phyloP scores from a whole-genome alignment of 2,329 filamentous ascomycete genomes.

The Pseudocercospora ulei region DNA sequence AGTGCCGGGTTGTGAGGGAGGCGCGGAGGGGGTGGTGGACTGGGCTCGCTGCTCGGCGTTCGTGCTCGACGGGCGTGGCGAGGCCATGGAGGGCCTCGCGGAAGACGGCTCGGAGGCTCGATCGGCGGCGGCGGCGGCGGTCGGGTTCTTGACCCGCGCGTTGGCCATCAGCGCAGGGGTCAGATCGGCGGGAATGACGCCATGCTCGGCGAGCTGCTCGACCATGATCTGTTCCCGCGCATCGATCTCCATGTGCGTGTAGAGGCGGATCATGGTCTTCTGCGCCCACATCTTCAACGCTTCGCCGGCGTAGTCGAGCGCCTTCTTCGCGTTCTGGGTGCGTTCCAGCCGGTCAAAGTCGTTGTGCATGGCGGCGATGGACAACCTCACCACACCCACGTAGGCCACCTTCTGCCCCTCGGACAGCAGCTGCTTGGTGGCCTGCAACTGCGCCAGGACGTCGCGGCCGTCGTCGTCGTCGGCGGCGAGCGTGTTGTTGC shows the following conservation, averaged over 20 bases:
- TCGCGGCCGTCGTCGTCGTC: constrained; percentile 73
- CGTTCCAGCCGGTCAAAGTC: constrained; percentile 54
- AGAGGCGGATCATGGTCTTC: constrained; percentile 93
- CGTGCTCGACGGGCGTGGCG: constrained; percentile 22
- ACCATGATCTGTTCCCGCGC: constrained; percentile 94
- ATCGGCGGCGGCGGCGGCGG: constrained; percentile 14
- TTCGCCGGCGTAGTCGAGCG: constrained; percentile 59
- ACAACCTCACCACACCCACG: constrained; percentile 75
- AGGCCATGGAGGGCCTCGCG: constrained; percentile 28
- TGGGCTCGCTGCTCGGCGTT: constrained; percentile 19
- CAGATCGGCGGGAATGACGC: constrained; percentile 73
- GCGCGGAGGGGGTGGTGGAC: constrained; percentile 15
- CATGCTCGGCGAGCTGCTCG: constrained; percentile 87
- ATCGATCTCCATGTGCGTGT: constrained; percentile 93
- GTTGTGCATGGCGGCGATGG: constrained; percentile 66
- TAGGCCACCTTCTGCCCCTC: constrained; percentile 95
- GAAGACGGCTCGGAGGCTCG: constrained; percentile 26
- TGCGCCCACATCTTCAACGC: constrained; percentile 91
- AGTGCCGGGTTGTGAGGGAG: constrained; percentile 30
- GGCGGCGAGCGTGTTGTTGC: constrained; percentile 48
- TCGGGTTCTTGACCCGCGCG: constrained; percentile 79
- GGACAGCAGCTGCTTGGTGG: constrained; percentile 88
- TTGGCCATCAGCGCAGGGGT: constrained; percentile 84
- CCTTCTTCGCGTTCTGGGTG: constrained; percentile 61
- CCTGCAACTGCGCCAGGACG: constrained; percentile 79